Base-by-base conservation (phyloP, 768 basidiomycete genomes). In the Mycena pura region DNA sequence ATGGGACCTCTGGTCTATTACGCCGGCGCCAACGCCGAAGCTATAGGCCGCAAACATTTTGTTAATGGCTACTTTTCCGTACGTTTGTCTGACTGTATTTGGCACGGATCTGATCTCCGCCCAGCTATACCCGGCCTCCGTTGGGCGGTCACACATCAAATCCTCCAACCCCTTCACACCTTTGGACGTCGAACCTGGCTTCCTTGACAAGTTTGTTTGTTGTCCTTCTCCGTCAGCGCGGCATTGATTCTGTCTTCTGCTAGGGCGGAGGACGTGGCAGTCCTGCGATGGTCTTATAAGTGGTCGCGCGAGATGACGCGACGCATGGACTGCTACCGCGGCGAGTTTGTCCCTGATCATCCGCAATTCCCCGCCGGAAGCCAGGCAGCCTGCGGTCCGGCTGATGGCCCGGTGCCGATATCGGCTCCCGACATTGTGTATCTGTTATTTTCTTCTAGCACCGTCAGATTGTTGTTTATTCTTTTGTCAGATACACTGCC, bases 1-100 rank as follows among this genome's bases (percentile, higher is more conserved):
- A 67, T 86, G 13, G 79, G 78, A 0, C 60, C 76, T 0, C 60
- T 80, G 21, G 71, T 81, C 4, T 78, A 76, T 84, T 86, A 64
- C 39, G 28, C 52, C 15, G 62, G 53, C 17, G 44, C 15, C 4
- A 50, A 63, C 19, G 22, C 57, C n/a, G 34, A 9, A 17, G 52
- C 38, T 3, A 19, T 43, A 6, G 47, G 58, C 27, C 61, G 67
- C 9, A 77, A 77, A 40, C 60, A 72, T 17, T 72, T 75, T 56
- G 64, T 61, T 8, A 40, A 70, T 9, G 52, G 61, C 0, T 77
- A 76, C 60, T 78, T 74, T 64, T 61, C 69, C 25, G 81, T 82
- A 56, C 60, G 74, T 58, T 11, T 15, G 13, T 7, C 25, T 21
- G 5, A 13, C 6, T 17, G 11, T 13, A 36, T 39, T 13, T 15